Evolutionary conservation across 2,329 filamentous ascomycete species (phyloP), one percentile per base, ranked within the genome.

Genomic region (Acrocalymma vagum): DNA sequence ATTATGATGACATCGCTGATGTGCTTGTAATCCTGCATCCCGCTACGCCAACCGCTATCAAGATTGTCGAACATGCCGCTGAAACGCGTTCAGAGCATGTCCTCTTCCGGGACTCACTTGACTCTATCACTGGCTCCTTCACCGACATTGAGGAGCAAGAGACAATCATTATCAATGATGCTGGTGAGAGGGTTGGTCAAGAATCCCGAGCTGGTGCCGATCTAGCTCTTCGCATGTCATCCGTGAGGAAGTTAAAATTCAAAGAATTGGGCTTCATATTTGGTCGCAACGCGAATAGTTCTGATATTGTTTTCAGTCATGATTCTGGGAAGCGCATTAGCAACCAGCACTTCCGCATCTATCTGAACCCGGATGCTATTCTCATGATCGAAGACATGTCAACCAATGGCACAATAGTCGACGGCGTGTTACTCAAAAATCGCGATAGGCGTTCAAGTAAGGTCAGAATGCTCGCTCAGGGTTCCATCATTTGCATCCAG

Each of bases 301-400:
- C 89, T 69, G 94, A 99, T 60, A 76, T 89, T 35, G 71, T 85
- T 42, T 83, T 90, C 31, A 69, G 74, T 23, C 78, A 62, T 29
- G 87, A 93, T 53, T 80, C 81, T 1, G 75, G 82, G 36, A 87
- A 83, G 65, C 82, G 88, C 28, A 81, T 99, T 45, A 97, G 93
- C 75, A 96, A 97, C 64, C 80, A 88, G n/a, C 94, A 99, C 67
- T 99, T 97, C 67, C 86, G 90, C 37, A 95, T 99, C 48, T 96
- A 87, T 63, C 79, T 96, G 57, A 99, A 95, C 58, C 77, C 84
- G n/a, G 83, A 89, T 50, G 90, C 88, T 18, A 85, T 88, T 41
- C 79, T 96, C 51, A 96, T 99, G 90, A 76, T 97, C 9, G 86
- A 96, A 67, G 94, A 99, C 63, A 82, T 85, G 64, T 97, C 94